Evolutionary conservation across 345 rosid species (phyloP).

Genomic region (Microthlaspi erraticum): DNA sequence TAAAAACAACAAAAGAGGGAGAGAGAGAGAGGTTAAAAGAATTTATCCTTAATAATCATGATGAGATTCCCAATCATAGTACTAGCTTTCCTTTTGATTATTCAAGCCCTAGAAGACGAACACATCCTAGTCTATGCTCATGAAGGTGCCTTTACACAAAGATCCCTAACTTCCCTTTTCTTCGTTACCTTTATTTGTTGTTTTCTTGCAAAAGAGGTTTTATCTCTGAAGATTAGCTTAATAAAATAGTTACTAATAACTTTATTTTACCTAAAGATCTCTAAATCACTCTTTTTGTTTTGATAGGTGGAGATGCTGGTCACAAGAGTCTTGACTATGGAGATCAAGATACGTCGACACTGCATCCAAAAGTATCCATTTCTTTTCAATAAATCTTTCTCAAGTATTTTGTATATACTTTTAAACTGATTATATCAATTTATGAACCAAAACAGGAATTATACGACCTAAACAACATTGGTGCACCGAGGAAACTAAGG

Average conservation of each 20-base stretch:
- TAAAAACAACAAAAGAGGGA: constrained; percentile 11
- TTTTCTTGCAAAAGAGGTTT: background rate
- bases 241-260: background rate
- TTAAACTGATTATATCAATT: background rate
- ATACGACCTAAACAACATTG: constrained; percentile 7
- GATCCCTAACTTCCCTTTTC: constrained; percentile 16
- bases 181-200: background rate
- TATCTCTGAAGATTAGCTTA: constrained; percentile 1
- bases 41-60: background rate
- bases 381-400: background rate
- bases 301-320: constrained; percentile 23
- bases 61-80: constrained; percentile 21
- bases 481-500: constrained; percentile 31
- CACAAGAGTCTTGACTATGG: constrained; percentile 26
- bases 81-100: constrained; percentile 24
- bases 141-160: constrained; percentile 36
- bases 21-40: constrained; percentile 16
- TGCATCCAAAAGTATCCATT: background rate
- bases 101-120: constrained; percentile 32
- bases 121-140: constrained; percentile 34
- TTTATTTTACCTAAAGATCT: background rate
- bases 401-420: background rate
- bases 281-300: constrained; percentile 5
- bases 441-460: background rate
- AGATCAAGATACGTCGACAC: constrained; percentile 21